Percentiles rank a stretch among this genome's conserved stretches.
phyloP scores from a whole-genome alignment of 2,329 filamentous ascomycete genomes.

The Cladosporium cucumerinum region DNA sequence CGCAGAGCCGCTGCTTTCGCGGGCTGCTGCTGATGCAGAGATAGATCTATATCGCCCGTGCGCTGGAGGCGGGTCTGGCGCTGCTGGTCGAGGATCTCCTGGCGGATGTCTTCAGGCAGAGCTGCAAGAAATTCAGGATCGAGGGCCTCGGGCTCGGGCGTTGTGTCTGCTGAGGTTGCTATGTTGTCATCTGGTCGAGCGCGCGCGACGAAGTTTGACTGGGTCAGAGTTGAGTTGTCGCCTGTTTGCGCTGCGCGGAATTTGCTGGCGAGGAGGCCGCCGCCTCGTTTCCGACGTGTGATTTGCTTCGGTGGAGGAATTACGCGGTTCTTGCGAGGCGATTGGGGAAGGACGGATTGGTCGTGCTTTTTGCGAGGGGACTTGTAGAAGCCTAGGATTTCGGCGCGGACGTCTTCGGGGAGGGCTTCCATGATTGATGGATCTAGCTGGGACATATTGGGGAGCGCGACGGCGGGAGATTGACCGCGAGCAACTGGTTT shows the following conservation, averaged over 20 bases:
- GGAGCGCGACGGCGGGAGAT: slow-evolving; percentile 42
- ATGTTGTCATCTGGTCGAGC: slow-evolving; percentile 19
- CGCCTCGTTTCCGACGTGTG: slow-evolving; percentile 64
- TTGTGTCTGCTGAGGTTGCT: slow-evolving; percentile 30
- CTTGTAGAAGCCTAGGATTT: slow-evolving; percentile 72
- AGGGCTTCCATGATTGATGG: slow-evolving; percentile 78
- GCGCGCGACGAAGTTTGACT: slow-evolving; percentile 67
- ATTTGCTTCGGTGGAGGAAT: slow-evolving; percentile 55
- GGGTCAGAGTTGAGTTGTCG: slow-evolving; percentile 60
- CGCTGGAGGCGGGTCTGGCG: slow-evolving; percentile 59
- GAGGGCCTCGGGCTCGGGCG: slow-evolving; percentile 47
- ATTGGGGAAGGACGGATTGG: slow-evolving; percentile 40
- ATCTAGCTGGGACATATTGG: slow-evolving; percentile 74
- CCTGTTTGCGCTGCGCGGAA: slow-evolving; percentile 45
- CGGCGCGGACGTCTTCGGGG: slow-evolving; percentile 79
- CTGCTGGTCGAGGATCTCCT: slow-evolving; percentile 75
- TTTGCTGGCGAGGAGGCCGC: slow-evolving; percentile 44
- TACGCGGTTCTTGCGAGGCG: slow-evolving; percentile 56
- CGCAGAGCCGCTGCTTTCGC: slow-evolving; percentile 17
- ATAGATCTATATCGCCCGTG: slow-evolving; percentile 37
- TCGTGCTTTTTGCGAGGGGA: slow-evolving; percentile 34
- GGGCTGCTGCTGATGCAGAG: slow-evolving; percentile 26
- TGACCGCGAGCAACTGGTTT: slow-evolving; percentile 22
- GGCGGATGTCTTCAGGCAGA: slow-evolving; percentile 74
- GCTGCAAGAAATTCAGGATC: slow-evolving; percentile 75